A percentile compares a stretch with the other conserved stretches of the same genome.
Evolutionary conservation across 352 stramenopile genomes (phyloP).

Genomic region (Phytophthora agathidicida): DNA sequence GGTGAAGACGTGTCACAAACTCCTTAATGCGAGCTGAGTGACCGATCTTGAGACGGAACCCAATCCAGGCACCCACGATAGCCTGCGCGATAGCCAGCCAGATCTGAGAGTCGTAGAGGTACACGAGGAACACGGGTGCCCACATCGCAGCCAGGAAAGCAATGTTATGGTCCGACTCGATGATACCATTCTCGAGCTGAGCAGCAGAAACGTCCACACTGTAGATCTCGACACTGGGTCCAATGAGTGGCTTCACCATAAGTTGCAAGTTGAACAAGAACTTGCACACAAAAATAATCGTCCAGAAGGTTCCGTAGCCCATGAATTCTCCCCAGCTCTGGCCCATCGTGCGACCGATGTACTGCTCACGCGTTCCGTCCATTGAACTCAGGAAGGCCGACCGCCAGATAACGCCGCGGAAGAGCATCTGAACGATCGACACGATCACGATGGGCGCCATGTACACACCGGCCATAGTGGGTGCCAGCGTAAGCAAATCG

Average conservation of each 20-base stretch:
- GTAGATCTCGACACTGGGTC: slow-evolving; percentile 96
- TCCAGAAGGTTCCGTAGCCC: slow-evolving; percentile 80
- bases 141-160: slow-evolving; percentile 83
- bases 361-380: slow-evolving; percentile 77
- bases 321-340: slow-evolving; percentile 73
- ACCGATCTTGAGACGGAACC: slow-evolving; percentile 81
- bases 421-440: slow-evolving; percentile 74
- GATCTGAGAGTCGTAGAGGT: slow-evolving; percentile 89
- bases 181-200: slow-evolving; percentile 55
- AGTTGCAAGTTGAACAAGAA: slow-evolving; percentile 98
- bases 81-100: slow-evolving; percentile 87
- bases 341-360: slow-evolving; percentile 82
- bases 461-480: slow-evolving; percentile 58
- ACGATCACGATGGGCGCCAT: slow-evolving; percentile 64
- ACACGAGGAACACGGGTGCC: slow-evolving; percentile 81
- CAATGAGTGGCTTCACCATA: slow-evolving; percentile 97
- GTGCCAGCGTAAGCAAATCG: slow-evolving; percentile 69
- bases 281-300: slow-evolving; percentile 92
- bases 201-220: slow-evolving; percentile 60
- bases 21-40: slow-evolving; percentile 81
- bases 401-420: slow-evolving; percentile 58
- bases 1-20: slow-evolving; percentile 70
- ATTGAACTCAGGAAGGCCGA: slow-evolving; percentile 63
- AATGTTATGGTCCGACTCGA: slow-evolving; percentile 83
- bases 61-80: slow-evolving; percentile 76